phyloP scores from a whole-genome alignment of 2,329 filamentous ascomycete species.

The Apiospora rasikravindrae region DNA sequence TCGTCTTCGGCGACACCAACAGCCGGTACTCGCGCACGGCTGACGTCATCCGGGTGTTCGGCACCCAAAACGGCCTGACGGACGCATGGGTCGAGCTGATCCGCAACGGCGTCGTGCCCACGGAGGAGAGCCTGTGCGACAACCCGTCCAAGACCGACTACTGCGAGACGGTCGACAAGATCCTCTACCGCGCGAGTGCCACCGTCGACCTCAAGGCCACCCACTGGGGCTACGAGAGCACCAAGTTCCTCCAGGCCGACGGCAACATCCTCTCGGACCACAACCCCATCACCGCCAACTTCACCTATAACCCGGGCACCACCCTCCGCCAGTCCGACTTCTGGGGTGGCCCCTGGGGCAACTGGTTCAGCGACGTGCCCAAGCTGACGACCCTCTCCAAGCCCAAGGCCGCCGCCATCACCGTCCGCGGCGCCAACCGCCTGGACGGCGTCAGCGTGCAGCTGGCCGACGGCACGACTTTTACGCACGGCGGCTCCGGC shows the following conservation, averaged over 20 bases:
- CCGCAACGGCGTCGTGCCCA: constrained; percentile 51
- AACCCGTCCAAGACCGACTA: constrained; percentile 59
- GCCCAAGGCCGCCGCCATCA: constrained; percentile 45
- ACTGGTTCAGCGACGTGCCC: constrained; percentile 62
- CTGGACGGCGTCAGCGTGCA: constrained; percentile 57
- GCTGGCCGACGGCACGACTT: constrained; percentile 52
- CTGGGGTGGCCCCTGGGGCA: constrained; percentile 54
- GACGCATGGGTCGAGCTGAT: constrained; percentile 66
- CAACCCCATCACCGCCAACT: constrained; percentile 65
- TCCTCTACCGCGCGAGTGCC: constrained; percentile 62
- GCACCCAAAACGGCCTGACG: constrained; percentile 55
- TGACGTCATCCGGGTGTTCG: constrained; percentile 58
- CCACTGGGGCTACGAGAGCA: constrained; percentile 59
- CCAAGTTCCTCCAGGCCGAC: constrained; percentile 61
- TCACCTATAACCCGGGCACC: constrained; percentile 49
- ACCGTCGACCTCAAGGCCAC: constrained; percentile 53
- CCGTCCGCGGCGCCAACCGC: constrained; percentile 53
- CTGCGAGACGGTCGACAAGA: constrained; percentile 73
- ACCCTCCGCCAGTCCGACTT: constrained; percentile 50
- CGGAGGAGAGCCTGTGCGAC: constrained; percentile 53
- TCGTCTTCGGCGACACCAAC: constrained; percentile 71
- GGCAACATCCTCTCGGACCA: constrained; percentile 67
- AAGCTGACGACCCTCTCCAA: constrained; percentile 40
- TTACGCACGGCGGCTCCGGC: constrained; percentile 57
- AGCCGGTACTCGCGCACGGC: constrained; percentile 63